phyloP scores from a whole-genome alignment of 495 filamentous ascomycete genomes.

The Thermothielavioides terrestris region DNA sequence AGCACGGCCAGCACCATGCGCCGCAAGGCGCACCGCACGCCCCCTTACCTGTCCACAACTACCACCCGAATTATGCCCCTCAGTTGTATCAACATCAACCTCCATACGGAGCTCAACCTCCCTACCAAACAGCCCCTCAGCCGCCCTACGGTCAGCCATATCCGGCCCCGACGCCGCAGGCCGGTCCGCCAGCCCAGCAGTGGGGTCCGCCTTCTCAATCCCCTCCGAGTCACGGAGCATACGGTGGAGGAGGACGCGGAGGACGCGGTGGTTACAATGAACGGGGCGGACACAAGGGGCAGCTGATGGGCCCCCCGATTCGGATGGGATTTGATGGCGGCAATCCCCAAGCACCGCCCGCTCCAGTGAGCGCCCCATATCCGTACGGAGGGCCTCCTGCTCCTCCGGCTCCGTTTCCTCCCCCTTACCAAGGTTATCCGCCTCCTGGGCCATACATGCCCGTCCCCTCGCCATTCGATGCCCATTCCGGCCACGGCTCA shows the following conservation, averaged over 20 bases:
- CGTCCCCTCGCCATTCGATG: slow-evolving; percentile 24
- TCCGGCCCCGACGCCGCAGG: slow-evolving; percentile 24
- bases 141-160: slow-evolving; percentile 29
- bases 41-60: slow-evolving; percentile 38
- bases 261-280: slow-evolving; percentile 45
- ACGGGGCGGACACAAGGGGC: slow-evolving; percentile 37
- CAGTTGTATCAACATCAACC: slow-evolving; percentile 33
- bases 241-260: slow-evolving; percentile 45
- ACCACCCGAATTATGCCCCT: slow-evolving; percentile 46
- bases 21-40: slow-evolving; percentile 17
- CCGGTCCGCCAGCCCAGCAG: slow-evolving; percentile 29
- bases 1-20: slow-evolving; percentile 20
- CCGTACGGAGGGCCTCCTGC: slow-evolving; percentile 23
- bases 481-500: slow-evolving; percentile 22
- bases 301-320: slow-evolving; percentile 51
- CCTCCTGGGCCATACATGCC: slow-evolving; percentile 24
- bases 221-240: slow-evolving; percentile 32
- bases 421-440: slow-evolving; percentile 30
- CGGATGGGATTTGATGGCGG: slow-evolving; percentile 48
- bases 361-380: slow-evolving; percentile 41
- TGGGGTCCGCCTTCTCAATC: slow-evolving; percentile 31
- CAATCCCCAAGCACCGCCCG: slow-evolving; percentile 27
- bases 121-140: slow-evolving; percentile 18
- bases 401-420: slow-evolving; percentile 29
- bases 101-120: slow-evolving; percentile 18